Conservation (phyloP, 176 grass and related monocot species). For the Chloris gayana region DNA sequence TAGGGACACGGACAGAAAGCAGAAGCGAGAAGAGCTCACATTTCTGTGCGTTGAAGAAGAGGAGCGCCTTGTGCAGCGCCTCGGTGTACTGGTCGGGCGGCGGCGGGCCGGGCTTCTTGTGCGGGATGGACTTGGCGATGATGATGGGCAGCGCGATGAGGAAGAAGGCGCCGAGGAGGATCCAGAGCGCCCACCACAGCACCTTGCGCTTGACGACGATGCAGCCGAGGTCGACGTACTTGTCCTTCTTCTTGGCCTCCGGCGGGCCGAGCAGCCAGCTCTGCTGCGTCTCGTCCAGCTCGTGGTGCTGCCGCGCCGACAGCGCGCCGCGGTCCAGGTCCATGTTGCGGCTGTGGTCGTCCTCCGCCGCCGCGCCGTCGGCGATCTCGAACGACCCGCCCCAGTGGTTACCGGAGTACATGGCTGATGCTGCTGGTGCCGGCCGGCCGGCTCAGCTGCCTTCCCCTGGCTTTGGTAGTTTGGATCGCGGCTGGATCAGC, state of each 20-base stretch:
- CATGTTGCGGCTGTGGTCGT: slow-evolving; percentile 89
- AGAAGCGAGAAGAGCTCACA: slow-evolving; percentile 47
- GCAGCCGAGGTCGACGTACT: slow-evolving; percentile 89
- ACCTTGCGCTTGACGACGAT: slow-evolving; percentile 79
- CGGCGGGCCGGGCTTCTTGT: slow-evolving; percentile 63
- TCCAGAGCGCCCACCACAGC: slow-evolving; percentile 74
- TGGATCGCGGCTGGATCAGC: slow-evolving; percentile 15
- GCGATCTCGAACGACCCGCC: slow-evolving; percentile 89
- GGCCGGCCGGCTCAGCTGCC: background rate
- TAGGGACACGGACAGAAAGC: too few relatives aligned
- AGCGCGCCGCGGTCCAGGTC: slow-evolving; percentile 70
- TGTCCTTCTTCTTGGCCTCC: slow-evolving; percentile 95
- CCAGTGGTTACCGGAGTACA: slow-evolving; percentile 84
- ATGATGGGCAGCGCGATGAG: slow-evolving; percentile 84
- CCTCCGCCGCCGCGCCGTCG: slow-evolving; percentile 51
- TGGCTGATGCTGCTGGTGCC: slow-evolving; percentile 23
- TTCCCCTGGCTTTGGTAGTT: background rate
- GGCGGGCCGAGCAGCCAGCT: slow-evolving; percentile 87
- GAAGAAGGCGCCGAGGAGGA: slow-evolving; percentile 60
- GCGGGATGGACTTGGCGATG: slow-evolving; percentile 85
- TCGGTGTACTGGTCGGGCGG: slow-evolving; percentile 73
- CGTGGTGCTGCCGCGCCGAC: slow-evolving; percentile 58
- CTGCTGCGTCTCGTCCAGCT: slow-evolving; percentile 95
- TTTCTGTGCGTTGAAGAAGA: slow-evolving; percentile 99
- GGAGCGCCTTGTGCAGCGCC: slow-evolving; percentile 87